Base-by-base conservation (phyloP, 192 early-diverging fungal species). In the Entophlyctis luteolus region DNA sequence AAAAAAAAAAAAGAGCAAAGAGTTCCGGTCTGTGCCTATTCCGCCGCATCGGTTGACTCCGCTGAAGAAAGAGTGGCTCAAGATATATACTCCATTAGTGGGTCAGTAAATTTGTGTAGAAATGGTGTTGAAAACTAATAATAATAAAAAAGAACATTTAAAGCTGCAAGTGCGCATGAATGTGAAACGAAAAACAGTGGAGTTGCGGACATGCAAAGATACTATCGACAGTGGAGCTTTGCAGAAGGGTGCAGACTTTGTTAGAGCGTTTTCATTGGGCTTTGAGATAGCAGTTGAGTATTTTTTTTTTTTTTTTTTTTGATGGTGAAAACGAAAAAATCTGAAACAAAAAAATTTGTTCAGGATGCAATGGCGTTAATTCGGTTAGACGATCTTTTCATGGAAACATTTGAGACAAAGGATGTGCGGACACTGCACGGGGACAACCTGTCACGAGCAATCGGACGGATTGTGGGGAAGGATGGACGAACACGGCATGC, bases 381-480 rank as follows among this genome's bases (percentile, higher is more conserved):
- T 59, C 89, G 96, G 62, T 80, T 99, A 79, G 96, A 99, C 69
- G 96, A 99, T 67, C 77, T 99, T 67, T 99, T 88, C 75, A 70
- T 99, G 72, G 96, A 99, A 70, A 86, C 91, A 4, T 99, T 99
- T 76, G 95, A 97, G 62, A 90, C 96, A 79, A 97, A 98, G 81
- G 96, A 99, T 77, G 86, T 99, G 31, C 95, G 95, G 81, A 96
- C 92, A 4, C 75, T 99, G 39, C 84, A 87, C 38, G 95, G 94
- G 28, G 96, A 99, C 74, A 93, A 99, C 76, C 77, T 99, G 76
- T 90, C 92, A 22, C 88, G 96, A 57, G 96, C 96, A 18, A 95
- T 99, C 72, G 96, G 96, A 65, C 92, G 96, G 70, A 93, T 99
- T 81, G 95, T 95, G 23, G 96, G 96, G 46, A 93, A 95, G 75